These are phyloP conservation scores for Cutaneotrichosporon spelunceum DNA, from an alignment of 1,284 basidiomycete genomes.

Conservation along the genomic window DNA sequence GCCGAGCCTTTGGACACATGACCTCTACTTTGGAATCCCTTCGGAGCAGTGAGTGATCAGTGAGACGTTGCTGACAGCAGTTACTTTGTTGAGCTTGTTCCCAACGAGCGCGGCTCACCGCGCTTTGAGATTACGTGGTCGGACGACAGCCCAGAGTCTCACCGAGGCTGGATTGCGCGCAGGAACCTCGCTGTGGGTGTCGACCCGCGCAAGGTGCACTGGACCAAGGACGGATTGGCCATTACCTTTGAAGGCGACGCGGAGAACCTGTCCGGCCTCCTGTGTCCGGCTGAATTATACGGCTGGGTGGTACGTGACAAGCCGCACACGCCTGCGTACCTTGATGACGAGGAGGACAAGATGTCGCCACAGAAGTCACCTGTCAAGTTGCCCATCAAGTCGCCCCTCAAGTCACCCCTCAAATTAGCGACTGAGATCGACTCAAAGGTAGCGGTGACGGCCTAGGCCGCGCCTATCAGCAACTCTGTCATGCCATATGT, in stretches of 20 bases:
- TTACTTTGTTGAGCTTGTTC: constrained; percentile 12
- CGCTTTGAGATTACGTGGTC: constrained; percentile 3
- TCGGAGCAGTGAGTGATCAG: constrained; percentile 11
- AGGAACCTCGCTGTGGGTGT: neutral
- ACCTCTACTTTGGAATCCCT: constrained; percentile 15
- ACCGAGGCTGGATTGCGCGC: constrained; percentile 2
- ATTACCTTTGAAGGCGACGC: constrained; percentile 12
- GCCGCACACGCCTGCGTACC: constrained; percentile 2
- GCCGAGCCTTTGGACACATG: constrained; percentile 22
- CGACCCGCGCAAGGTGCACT: constrained; percentile 13
- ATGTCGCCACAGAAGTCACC: neutral
- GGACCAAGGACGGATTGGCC: constrained; percentile 17
- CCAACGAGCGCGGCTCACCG: constrained; percentile 10
- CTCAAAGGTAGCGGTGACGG: neutral
- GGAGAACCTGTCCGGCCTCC: neutral
- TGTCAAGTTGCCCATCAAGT: neutral
- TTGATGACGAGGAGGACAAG: constrained; percentile 6
- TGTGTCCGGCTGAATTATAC: constrained; percentile 10
- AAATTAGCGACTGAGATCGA: constrained; percentile 7
- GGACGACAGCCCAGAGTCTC: too few relatives aligned
- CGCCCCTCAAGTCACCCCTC: neutral
- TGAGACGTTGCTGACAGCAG: constrained; percentile 10
- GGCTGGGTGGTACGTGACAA: constrained; percentile 14
- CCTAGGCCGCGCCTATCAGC: neutral
- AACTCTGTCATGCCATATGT: neutral